phyloP scores from a whole-genome alignment of 306 rosid species.

The Casuarina equisetifolia region DNA sequence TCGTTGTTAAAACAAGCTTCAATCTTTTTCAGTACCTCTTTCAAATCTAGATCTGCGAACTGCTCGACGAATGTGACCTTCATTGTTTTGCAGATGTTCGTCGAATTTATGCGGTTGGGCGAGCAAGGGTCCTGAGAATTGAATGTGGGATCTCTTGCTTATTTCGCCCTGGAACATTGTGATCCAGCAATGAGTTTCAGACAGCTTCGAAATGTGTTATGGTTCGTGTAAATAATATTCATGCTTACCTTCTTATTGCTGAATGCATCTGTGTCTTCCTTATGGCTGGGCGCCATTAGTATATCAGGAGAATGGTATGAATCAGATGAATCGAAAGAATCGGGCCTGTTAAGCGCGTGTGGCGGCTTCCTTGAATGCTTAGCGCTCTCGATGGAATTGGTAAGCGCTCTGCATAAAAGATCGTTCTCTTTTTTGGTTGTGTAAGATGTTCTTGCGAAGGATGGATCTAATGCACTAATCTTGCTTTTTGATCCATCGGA shows the following conservation, averaged over 20 bases:
- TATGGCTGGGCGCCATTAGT: conserved; percentile 34
- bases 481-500: conserved; percentile 88
- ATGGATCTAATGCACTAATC: conserved; percentile 76
- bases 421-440: conserved; percentile 36
- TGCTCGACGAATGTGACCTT: conserved; percentile 45
- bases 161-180: conserved; percentile 36
- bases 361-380: conserved; percentile 33
- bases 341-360: conserved; percentile 23
- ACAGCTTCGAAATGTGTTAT: no score
- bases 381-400: conserved; percentile 20
- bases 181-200: conserved; percentile 11
- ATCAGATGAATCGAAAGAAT: conserved; percentile 57
- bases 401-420: conserved; percentile 30
- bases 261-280: conserved; percentile 25
- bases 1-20: no score
- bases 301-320: conserved; percentile 25
- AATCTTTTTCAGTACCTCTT: conserved; percentile 49
- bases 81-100: conserved; percentile 54
- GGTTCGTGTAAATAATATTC: no score
- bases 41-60: conserved; percentile 77
- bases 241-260: no score
- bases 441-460: conserved; percentile 65
- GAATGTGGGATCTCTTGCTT: conserved; percentile 37
- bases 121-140: conserved; percentile 49
- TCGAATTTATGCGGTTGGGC: conserved; percentile 38